phyloP scores from a whole-genome alignment of 768 basidiomycete species.

The Phanerodontia chrysosporium region DNA sequence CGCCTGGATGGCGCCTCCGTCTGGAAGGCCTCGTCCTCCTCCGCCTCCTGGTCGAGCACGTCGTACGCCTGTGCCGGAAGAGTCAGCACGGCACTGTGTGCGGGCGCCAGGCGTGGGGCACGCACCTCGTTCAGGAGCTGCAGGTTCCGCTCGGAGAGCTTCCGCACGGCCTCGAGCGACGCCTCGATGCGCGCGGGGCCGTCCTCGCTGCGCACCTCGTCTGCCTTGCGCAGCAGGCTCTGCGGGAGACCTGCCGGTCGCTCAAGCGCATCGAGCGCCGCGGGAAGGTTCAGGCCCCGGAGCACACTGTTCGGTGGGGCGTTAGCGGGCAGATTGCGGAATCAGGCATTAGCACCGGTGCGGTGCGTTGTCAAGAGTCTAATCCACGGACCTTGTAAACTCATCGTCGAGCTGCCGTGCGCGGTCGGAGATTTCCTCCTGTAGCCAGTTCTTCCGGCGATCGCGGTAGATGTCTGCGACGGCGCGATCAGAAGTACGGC shows the following conservation, averaged over 20 bases:
- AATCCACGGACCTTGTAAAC: conserved; percentile 31
- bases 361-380: neutral
- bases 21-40: conserved; percentile 73
- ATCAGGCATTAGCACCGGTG: neutral
- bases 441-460: conserved; percentile 64
- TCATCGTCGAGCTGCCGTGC: conserved; percentile 60
- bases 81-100: neutral
- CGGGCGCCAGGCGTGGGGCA: neutral
- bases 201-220: conserved; percentile 76
- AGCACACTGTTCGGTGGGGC: conserved; percentile 45
- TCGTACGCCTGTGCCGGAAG: conserved; percentile 73
- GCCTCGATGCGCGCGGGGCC: conserved; percentile 70
- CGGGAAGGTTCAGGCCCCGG: conserved; percentile 73
- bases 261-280: conserved; percentile 83
- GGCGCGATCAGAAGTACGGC: neutral
- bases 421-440: conserved; percentile 59
- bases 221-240: conserved; percentile 78
- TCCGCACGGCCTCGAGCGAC: conserved; percentile 68
- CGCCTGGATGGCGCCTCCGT: conserved; percentile 46
- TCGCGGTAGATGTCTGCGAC: conserved; percentile 79
- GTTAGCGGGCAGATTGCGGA: conserved; percentile 5
- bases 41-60: conserved; percentile 85
- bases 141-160: conserved; percentile 57
- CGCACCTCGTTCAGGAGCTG: conserved; percentile 72
- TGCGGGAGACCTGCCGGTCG: conserved; percentile 85